Percentiles rank a stretch among this genome's conserved stretches.
These are phyloP conservation scores for Metschnikowia kunwiensis DNA, from an alignment of 805 yeast genomes.

Conservation along the genomic window DNA sequence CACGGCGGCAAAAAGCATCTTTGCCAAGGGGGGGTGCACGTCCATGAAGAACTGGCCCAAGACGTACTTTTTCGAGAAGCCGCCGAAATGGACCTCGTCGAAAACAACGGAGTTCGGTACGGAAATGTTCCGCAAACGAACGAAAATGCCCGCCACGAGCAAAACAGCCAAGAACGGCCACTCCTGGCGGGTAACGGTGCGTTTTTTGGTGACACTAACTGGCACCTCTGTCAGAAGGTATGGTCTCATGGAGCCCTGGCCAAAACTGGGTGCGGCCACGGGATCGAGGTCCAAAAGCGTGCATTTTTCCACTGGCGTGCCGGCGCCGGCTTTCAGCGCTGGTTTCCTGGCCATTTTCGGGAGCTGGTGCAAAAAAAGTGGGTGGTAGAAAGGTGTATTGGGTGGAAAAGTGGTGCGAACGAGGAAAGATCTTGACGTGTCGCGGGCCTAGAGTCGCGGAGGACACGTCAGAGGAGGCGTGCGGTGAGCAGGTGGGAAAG, in stretches of 20 bases:
- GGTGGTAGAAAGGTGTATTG: background rate
- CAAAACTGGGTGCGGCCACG: conserved; percentile 31
- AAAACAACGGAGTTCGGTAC: conserved; percentile 82
- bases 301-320: conserved; percentile 1
- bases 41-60: conserved; percentile 65
- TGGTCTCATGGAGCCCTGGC: conserved; percentile 52
- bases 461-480: no score
- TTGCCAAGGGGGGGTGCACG: conserved; percentile 77
- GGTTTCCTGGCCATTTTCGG: conserved; percentile 19
- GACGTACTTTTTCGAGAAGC: conserved; percentile 85
- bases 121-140: conserved; percentile 61
- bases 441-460: no score
- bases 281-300: conserved; percentile 37
- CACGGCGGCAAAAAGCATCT: conserved; percentile 71
- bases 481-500: no score
- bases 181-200: conserved; percentile 22
- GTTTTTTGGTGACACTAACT: conserved; percentile 26
- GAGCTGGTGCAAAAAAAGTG: background rate
- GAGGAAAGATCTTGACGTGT: no score
- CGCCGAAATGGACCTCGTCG: conserved; percentile 95
- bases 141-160: conserved; percentile 49
- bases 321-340: conserved; percentile 10
- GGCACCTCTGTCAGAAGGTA: conserved; percentile 54
- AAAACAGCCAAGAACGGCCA: conserved; percentile 29
- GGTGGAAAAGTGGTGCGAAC: no score